Evolutionary conservation across 371 early-diverging fungal species (phyloP).

Genomic region (Mortierella sp.): DNA sequence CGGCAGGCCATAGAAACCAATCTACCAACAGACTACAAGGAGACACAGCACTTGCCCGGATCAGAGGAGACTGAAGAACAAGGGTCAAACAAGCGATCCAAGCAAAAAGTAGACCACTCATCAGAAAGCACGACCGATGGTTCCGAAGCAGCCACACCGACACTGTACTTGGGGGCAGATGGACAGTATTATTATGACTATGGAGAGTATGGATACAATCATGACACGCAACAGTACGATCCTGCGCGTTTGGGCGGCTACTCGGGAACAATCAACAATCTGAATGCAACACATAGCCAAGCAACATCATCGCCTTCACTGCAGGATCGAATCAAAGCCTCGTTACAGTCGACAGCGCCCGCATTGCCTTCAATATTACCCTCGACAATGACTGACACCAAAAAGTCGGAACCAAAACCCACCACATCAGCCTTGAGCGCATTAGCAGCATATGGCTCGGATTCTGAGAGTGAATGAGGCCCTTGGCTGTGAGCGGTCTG

Average conservation of each 20-base stretch:
- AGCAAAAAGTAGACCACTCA: background rate
- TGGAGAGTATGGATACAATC: constrained; percentile 42
- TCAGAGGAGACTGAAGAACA: constrained; percentile 14
- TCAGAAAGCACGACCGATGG: background rate
- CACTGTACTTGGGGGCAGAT: constrained; percentile 28
- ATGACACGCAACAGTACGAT: constrained; percentile 44
- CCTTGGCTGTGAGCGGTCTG: no score
- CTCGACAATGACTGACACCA: background rate
- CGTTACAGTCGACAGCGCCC: constrained; percentile 2
- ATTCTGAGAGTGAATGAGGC: constrained; percentile 25
- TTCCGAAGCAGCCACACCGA: background rate
- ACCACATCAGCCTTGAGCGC: constrained; percentile 21
- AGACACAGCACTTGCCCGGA: constrained; percentile 21
- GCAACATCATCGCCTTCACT: constrained; percentile 6
- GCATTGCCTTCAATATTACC: background rate
- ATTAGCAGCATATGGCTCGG: constrained; percentile 35
- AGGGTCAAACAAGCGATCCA: constrained; percentile 10
- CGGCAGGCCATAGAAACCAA: constrained; percentile 67
- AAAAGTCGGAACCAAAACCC: constrained; percentile 6
- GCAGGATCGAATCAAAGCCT: constrained; percentile 37
- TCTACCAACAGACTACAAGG: constrained; percentile 68
- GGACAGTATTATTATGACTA: constrained; percentile 49
- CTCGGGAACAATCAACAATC: constrained; percentile 3
- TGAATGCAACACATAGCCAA: background rate
- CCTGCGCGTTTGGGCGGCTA: constrained; percentile 25